phyloP scores from a whole-genome alignment of 2,329 filamentous ascomycete genomes.

The Talaromyces albobiverticillius region DNA sequence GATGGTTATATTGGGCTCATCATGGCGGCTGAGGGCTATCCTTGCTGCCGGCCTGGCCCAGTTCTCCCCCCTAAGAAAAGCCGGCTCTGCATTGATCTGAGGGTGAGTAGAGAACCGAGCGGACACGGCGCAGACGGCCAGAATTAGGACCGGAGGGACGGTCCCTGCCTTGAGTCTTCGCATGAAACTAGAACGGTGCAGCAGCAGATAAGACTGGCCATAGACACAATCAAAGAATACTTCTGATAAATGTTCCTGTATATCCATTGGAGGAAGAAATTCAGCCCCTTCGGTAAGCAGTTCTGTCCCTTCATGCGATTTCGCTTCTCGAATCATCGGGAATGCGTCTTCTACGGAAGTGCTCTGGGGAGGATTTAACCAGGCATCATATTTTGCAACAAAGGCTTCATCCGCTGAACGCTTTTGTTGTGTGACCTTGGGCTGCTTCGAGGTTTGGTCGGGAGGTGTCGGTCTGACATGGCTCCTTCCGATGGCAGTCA shows the following conservation, averaged over 20 bases:
- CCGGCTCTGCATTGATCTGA: constrained; percentile 69
- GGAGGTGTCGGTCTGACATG: constrained; percentile 76
- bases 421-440: constrained; percentile 54
- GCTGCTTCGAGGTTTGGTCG: constrained; percentile 55
- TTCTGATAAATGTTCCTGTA: constrained; percentile 90
- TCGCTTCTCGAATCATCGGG: constrained; percentile 55
- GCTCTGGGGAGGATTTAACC: constrained; percentile 62
- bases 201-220: constrained; percentile 87
- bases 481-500: constrained; percentile 69
- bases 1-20: constrained; percentile 94
- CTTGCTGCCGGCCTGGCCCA: constrained; percentile 87
- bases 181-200: constrained; percentile 98
- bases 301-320: constrained; percentile 70
- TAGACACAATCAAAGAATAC: constrained; percentile 96
- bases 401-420: constrained; percentile 85
- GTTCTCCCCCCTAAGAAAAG: constrained; percentile 83
- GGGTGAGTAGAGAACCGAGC: constrained; percentile 92
- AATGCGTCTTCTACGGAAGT: constrained; percentile 48
- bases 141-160: constrained; percentile 81
- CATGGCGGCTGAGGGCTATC: constrained; percentile 82
- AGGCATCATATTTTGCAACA: constrained; percentile 73
- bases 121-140: constrained; percentile 95
- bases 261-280: constrained; percentile 75
- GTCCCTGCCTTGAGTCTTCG: constrained; percentile 70
- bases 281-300: constrained; percentile 79